Evolutionary conservation across 441 rosid species (phyloP).

Genomic region (Pelargonium australe): DNA sequence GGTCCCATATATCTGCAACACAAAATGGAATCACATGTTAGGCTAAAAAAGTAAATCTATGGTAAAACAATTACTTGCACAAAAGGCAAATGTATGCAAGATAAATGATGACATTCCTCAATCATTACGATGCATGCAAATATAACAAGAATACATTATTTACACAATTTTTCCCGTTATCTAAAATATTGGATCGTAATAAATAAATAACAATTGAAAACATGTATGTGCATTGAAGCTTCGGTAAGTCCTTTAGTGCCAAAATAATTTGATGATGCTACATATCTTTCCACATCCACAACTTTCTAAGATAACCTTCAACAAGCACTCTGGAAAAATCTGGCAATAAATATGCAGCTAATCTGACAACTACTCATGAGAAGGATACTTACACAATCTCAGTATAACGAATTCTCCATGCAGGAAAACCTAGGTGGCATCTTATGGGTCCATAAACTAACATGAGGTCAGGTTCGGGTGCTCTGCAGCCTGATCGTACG

Average conservation of each 20-base stretch:
- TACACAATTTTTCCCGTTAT: too few relatives aligned
- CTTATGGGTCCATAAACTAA: slow-evolving; percentile 80
- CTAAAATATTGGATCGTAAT: background rate
- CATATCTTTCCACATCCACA: background rate
- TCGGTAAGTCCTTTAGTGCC: background rate
- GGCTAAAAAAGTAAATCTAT: slow-evolving; percentile 11
- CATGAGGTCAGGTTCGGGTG: slow-evolving; percentile 69
- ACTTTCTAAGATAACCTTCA: background rate
- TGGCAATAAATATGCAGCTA: slow-evolving; percentile 1
- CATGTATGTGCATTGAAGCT: too few relatives aligned
- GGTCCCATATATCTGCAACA: slow-evolving; percentile 73
- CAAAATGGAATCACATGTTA: slow-evolving; percentile 15
- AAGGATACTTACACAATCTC: slow-evolving; percentile 65
- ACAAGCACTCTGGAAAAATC: too few relatives aligned
- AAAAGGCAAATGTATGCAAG: background rate
- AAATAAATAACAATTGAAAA: background rate
- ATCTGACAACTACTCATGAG: slow-evolving; percentile 2
- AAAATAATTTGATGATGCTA: background rate
- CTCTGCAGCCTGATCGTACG: slow-evolving; percentile 46
- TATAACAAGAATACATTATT: too few relatives aligned
- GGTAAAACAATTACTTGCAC: background rate
- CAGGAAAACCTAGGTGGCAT: slow-evolving; percentile 85
- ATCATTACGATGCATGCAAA: too few relatives aligned
- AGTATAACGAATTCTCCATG: slow-evolving; percentile 81
- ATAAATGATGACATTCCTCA: too few relatives aligned